Evolutionary conservation across 2,329 filamentous ascomycete species (phyloP).

Genomic region (Hypoxylon sp.): DNA sequence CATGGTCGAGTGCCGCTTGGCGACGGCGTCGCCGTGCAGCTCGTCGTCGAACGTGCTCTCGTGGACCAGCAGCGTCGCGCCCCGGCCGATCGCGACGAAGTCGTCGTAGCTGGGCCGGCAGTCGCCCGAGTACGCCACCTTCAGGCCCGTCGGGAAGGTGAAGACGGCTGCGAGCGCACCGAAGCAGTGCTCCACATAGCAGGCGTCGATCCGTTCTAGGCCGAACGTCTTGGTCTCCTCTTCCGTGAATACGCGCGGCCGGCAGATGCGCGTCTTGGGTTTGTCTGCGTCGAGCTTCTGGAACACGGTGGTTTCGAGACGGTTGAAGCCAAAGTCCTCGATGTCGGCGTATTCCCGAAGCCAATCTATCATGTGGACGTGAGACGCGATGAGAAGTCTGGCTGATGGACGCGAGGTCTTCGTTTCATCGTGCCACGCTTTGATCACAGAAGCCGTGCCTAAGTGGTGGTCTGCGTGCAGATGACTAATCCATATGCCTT

Average conservation of each 20-base stretch:
- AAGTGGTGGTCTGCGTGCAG: conserved; percentile 97
- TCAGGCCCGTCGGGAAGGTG: conserved; percentile 82
- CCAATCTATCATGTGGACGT: conserved; percentile 78
- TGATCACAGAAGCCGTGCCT: conserved; percentile 83
- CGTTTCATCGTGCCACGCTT: conserved; percentile 77
- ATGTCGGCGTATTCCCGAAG: conserved; percentile 82
- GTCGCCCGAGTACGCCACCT: conserved; percentile 93
- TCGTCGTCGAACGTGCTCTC: conserved; percentile 97
- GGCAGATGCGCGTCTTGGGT: conserved; percentile 15
- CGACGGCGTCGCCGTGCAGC: conserved; percentile 78
- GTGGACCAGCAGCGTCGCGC: conserved; percentile 87
- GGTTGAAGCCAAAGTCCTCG: conserved; percentile 78
- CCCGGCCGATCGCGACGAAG: conserved; percentile 78
- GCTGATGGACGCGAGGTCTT: conserved; percentile 50
- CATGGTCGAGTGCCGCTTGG: conserved; percentile 92
- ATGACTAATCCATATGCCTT: conserved; percentile 92
- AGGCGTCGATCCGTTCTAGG: conserved; percentile 74
- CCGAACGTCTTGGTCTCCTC: conserved; percentile 65
- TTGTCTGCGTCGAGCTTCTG: not conserved
- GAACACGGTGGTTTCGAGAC: conserved; percentile 50
- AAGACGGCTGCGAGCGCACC: conserved; percentile 81
- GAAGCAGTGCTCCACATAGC: conserved; percentile 81
- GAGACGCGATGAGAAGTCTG: conserved; percentile 75
- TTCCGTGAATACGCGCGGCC: conserved; percentile 51
- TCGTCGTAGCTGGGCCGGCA: conserved; percentile 80